These are phyloP conservation scores for Coemansia sp. DNA, from an alignment of 192 early-diverging fungal genomes.

Conservation along the genomic window DNA sequence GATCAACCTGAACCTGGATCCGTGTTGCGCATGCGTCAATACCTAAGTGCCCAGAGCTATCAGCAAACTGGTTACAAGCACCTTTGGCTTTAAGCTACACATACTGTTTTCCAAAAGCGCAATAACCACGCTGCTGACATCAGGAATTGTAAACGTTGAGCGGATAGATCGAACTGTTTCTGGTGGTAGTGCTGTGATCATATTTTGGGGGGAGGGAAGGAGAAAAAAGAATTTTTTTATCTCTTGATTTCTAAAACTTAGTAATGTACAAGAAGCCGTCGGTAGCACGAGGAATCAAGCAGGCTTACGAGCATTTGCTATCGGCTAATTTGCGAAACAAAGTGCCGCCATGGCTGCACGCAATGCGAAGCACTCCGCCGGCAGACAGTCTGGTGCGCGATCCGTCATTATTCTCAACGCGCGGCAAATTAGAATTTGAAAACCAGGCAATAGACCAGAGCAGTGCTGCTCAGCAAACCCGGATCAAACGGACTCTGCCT, in stretches of 20 bases:
- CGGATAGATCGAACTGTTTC: conserved; percentile 16
- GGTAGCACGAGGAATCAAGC: conserved; percentile 26
- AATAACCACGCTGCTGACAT: conserved; percentile 24
- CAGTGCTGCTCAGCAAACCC: background rate
- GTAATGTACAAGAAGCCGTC: conserved; percentile 47
- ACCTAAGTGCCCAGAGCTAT: conserved; percentile 10
- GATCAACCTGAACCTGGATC: conserved; percentile 17
- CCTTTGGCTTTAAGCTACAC: background rate
- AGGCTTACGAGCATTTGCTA: conserved; percentile 43
- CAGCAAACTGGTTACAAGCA: background rate
- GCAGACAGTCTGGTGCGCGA: conserved; percentile 49
- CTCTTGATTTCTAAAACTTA: background rate
- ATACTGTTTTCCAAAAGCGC: conserved; percentile 43
- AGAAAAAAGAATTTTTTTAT: background rate
- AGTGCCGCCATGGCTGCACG: conserved; percentile 52
- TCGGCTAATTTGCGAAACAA: conserved; percentile 30
- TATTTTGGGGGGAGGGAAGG: background rate
- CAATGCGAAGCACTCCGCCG: conserved; percentile 43
- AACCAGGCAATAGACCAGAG: background rate
- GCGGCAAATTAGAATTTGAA: conserved; percentile 41
- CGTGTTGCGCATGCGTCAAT: conserved; percentile 40
- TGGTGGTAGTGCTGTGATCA: background rate
- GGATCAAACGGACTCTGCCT: conserved; percentile 30
- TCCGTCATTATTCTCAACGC: conserved; percentile 45
- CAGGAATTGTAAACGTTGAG: conserved; percentile 23